These are phyloP conservation scores for Austroboletus olivaceoglutinosus DNA, from an alignment of 1,284 basidiomycete genomes.

Conservation along the genomic window DNA sequence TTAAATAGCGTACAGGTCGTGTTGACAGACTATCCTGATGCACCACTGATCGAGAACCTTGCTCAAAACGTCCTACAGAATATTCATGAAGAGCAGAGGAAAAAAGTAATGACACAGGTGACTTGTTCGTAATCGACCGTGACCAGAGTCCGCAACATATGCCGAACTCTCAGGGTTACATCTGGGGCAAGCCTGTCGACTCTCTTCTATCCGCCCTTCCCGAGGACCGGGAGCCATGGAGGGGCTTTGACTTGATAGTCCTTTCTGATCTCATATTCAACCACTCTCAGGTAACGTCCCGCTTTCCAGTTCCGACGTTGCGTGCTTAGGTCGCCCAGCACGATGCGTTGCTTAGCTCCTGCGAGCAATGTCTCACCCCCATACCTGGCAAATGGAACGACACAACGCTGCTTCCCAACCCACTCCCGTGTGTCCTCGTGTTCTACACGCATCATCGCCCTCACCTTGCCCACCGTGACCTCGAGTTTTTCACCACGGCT, in stretches of 20 bases:
- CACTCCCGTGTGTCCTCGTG: slow-evolving; percentile 67
- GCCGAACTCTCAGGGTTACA: slow-evolving; percentile 86
- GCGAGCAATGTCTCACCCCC: slow-evolving; percentile 47
- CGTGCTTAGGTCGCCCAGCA: slow-evolving; percentile 52
- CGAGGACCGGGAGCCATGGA: slow-evolving; percentile 14
- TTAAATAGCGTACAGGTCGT: slow-evolving; percentile 51
- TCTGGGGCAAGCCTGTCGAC: slow-evolving; percentile 78
- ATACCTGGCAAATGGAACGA: background rate
- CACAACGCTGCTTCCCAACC: slow-evolving; percentile 5
- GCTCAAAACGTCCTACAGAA: slow-evolving; percentile 68
- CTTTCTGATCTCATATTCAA: slow-evolving; percentile 93
- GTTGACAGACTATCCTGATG: slow-evolving; percentile 92
- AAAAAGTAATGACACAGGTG: slow-evolving; percentile 52
- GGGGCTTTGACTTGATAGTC: slow-evolving; percentile 77
- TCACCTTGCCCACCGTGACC: slow-evolving; percentile 79
- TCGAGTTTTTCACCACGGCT: slow-evolving; percentile 81
- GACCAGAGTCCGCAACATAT: background rate
- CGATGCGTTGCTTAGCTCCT: slow-evolving; percentile 77
- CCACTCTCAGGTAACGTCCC: slow-evolving; percentile 64
- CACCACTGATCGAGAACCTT: slow-evolving; percentile 77
- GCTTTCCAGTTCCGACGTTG: background rate
- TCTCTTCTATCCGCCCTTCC: slow-evolving; percentile 48
- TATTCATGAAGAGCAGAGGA: slow-evolving; percentile 33
- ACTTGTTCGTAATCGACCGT: slow-evolving; percentile 8
- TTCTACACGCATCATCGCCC: slow-evolving; percentile 94